Conservation (phyloP, 2,329 filamentous ascomycete genomes). For the Amylocarpus encephaloides region DNA sequence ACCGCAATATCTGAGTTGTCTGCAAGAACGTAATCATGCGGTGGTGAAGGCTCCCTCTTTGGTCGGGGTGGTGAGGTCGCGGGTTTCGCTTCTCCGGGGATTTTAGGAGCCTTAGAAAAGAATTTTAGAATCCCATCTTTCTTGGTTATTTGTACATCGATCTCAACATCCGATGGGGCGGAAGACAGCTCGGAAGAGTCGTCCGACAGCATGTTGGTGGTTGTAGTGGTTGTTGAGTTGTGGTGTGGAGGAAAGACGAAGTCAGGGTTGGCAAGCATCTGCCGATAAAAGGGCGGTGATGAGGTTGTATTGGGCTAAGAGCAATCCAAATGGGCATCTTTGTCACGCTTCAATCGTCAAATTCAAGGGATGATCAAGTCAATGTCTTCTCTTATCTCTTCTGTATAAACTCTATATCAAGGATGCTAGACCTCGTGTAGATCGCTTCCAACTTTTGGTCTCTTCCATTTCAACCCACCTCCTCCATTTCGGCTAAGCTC, state of each 20-base stretch:
- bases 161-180: conserved; percentile 48
- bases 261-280: conserved; percentile 8
- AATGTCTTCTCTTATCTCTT: too few species aligned
- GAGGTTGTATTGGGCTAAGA: conserved; percentile 7
- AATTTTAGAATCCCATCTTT: conserved; percentile 60
- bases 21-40: conserved; percentile 82
- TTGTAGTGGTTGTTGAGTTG: conserved; percentile 10
- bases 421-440: too few species aligned
- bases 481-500: too few species aligned
- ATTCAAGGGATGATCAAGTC: background rate
- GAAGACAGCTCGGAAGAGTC: conserved; percentile 59
- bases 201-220: conserved; percentile 36
- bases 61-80: conserved; percentile 56
- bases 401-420: too few species aligned
- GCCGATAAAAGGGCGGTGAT: conserved; percentile 8
- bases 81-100: conserved; percentile 44
- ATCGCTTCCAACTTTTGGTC: too few species aligned
- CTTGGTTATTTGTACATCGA: conserved; percentile 43
- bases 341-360: conserved; percentile 8
- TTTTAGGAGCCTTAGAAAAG: conserved; percentile 50
- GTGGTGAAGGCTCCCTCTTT: conserved; percentile 80
- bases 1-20: conserved; percentile 92
- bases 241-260: conserved; percentile 8
- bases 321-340: conserved; percentile 1
- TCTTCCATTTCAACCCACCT: too few species aligned